Evolutionary conservation across 2,329 filamentous ascomycete genomes (phyloP).

Genomic region (Massarina eburnea): DNA sequence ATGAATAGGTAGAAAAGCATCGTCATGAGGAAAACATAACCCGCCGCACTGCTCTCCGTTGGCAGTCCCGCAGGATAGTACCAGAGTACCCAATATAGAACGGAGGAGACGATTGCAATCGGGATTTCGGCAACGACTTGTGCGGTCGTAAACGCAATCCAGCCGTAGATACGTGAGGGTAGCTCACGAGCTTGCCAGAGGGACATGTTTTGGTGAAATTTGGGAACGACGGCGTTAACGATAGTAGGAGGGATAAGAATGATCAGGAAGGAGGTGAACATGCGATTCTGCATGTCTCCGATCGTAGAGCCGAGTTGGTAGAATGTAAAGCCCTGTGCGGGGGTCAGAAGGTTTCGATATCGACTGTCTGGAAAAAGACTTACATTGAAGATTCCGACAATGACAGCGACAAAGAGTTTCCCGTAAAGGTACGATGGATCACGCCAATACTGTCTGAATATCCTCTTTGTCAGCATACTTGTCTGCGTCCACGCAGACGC

Average conservation of each 20-base stretch:
- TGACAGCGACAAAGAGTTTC: conserved; percentile 71
- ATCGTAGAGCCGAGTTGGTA: conserved; percentile 67
- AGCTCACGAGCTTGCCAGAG: conserved; percentile 75
- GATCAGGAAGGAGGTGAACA: conserved; percentile 71
- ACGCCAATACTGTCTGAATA: conserved; percentile 74
- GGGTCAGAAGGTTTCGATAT: too few species aligned
- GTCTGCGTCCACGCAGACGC: conserved; percentile 66
- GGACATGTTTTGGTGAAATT: conserved; percentile 72
- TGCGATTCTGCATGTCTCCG: conserved; percentile 72
- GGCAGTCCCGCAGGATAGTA: conserved; percentile 76
- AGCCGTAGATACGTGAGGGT: conserved; percentile 74
- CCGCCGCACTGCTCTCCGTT: conserved; percentile 63
- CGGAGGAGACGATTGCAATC: conserved; percentile 62
- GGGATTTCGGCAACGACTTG: conserved; percentile 75
- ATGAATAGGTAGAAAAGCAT: conserved; percentile 78
- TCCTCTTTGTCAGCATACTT: conserved; percentile 66
- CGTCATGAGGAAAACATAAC: conserved; percentile 78
- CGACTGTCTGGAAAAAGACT: too few species aligned
- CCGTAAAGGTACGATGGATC: conserved; percentile 76
- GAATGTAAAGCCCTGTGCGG: conserved; percentile 80
- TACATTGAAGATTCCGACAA: conserved; percentile 76
- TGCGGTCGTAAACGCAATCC: conserved; percentile 74
- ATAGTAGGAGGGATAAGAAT: conserved; percentile 65
- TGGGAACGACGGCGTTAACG: conserved; percentile 74
- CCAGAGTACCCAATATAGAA: conserved; percentile 74